Base-by-base conservation (phyloP, 257 asterid genomes). In the Fraxinus quadrangulata region DNA sequence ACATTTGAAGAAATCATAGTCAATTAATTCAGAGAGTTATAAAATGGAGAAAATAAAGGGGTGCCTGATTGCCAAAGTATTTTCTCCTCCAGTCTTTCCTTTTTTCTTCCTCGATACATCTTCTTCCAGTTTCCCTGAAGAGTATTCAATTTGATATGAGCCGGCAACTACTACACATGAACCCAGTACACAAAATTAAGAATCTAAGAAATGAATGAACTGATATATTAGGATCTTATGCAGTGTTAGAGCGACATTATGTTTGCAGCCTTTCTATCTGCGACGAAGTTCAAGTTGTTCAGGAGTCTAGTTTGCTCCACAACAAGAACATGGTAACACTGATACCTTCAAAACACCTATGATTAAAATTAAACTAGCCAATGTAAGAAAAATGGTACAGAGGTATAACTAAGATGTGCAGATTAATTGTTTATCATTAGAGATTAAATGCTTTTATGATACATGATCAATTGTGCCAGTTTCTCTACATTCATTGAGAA, bases 251-350 rank as follows among this genome's bases (percentile, higher is more conserved):
- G 56, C 72, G 73, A 93, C 99, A 97, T 93, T 95, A 87, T 95
- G 98, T 83, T 93, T 91, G 33, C 92, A 86, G 77, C 98, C 99
- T 59, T 81, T 81, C 81, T 95, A 92, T 81, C 82, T 89, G 75
- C 97, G 89, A 81, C 97, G 97, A 81, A 85, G 73, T 83, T 90
- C 98, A 81, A 90, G 97, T 86, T 88, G 98, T 77, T 91, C 97
- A 71, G 97, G 98, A 71, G 98, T 95, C 89, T 95, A 98, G 97
- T 95, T 86, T 95, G 99, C 90, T 95, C 99, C 85, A 95, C 96
- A 76, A 91, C 97, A 82, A 93, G 98, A 85, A 95, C 90, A 24
- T 97, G 96, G 59, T 91, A 93, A 24, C 99, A 98, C 97, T 91
- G 88, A 70, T 59, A 78, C 77, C 63, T 13, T 74, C 85, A 86